Percentiles rank a stretch among this genome's conserved stretches.
These are phyloP conservation scores for Neovahlkampfia damariscottae DNA, from an alignment of 78 protist genomes.

Conservation along the genomic window DNA sequence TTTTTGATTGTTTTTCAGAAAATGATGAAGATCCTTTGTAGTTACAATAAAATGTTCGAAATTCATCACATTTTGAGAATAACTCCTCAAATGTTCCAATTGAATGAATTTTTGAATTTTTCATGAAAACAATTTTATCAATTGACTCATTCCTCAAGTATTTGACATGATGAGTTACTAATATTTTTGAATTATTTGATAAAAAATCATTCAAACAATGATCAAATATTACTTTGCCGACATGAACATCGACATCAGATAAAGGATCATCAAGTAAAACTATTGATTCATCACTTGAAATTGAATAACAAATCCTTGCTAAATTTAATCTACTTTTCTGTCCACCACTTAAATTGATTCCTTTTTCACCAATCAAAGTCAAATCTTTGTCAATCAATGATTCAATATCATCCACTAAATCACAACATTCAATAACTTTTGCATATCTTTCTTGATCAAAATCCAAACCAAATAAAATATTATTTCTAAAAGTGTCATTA, in stretches of 20 bases:
- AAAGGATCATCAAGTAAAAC: slow-evolving; percentile 54
- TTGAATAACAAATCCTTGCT: slow-evolving; percentile 73
- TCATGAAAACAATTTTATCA: no score
- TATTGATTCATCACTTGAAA: slow-evolving; percentile 19
- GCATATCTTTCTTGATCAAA: slow-evolving; percentile 47
- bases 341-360: slow-evolving; percentile 92
- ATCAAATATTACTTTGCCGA: slow-evolving; percentile 26
- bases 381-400: slow-evolving; percentile 30
- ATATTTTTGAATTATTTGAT: no score
- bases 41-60: no score
- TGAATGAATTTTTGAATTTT: no score
- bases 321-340: slow-evolving; percentile 90
- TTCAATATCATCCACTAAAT: slow-evolving; percentile 53
- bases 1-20: no score
- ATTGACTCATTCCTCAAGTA: no score
- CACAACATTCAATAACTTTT: slow-evolving; percentile 53
- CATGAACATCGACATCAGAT: slow-evolving; percentile 48
- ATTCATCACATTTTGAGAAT: no score
- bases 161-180: no score
- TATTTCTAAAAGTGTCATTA: slow-evolving; percentile 77
- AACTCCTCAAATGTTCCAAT: no score
- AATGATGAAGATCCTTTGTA: no score
- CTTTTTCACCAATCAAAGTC: slow-evolving; percentile 92
- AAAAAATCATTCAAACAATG: not conserved
- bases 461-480: slow-evolving; percentile 76